Conservation (phyloP, 176 grass and related monocot species). For the Aegilops umbellulata region DNA sequence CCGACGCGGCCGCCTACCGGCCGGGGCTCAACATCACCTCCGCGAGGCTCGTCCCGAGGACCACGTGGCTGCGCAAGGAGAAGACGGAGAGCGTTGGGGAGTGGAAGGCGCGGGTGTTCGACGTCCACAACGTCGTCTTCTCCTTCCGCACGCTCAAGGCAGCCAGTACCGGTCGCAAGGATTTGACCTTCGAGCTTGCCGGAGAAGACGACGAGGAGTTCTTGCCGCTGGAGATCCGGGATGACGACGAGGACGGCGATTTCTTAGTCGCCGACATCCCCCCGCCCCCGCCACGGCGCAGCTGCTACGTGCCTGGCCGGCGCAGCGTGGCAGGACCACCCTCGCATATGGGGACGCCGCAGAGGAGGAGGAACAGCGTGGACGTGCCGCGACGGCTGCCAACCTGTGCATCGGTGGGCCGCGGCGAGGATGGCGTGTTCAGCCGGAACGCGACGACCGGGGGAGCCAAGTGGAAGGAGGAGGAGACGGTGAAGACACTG, state of each 20-base stretch:
- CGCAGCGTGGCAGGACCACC: conserved; percentile 42
- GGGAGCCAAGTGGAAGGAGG: conserved; percentile 84
- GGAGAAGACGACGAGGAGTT: conserved; percentile 65
- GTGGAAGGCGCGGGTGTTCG: conserved; percentile 87
- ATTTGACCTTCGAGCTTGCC: conserved; percentile 56
- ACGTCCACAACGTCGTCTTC: conserved; percentile 93
- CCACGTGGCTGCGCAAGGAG: conserved; percentile 89
- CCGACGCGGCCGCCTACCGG: conserved; percentile 73
- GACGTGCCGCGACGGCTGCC: conserved; percentile 56
- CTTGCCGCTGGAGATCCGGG: conserved; percentile 77
- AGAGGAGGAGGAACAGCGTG: conserved; percentile 79
- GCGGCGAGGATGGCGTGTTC: conserved; percentile 42
- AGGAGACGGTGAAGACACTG: conserved; percentile 95
- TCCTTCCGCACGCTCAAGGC: conserved; percentile 89
- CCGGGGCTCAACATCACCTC: conserved; percentile 82
- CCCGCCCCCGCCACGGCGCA: conserved; percentile 50
- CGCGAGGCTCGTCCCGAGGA: conserved; percentile 71
- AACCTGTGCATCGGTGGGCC: conserved; percentile 38
- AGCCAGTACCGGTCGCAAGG: conserved; percentile 30
- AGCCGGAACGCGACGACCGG: conserved; percentile 26
- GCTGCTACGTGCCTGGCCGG: conserved; percentile 73
- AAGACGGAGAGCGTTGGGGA: conserved; percentile 89
- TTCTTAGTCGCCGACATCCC: conserved; percentile 92
- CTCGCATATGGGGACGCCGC: conserved; percentile 39
- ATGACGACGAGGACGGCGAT: conserved; percentile 85